Evolutionary conservation across 106 monocot species (phyloP).

Genomic region (Xerophyta viscosa): DNA sequence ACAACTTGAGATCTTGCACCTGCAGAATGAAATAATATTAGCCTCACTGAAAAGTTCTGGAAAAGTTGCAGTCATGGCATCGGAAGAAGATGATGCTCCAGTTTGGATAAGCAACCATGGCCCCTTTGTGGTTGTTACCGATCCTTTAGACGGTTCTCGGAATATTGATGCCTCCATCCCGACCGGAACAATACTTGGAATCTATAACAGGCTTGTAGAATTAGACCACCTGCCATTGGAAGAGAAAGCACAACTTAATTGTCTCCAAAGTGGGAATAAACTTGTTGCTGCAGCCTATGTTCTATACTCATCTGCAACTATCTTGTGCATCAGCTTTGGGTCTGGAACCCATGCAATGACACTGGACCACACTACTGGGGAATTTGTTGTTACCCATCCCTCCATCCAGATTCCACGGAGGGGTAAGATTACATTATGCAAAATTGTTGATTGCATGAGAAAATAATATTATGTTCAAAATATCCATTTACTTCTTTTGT

Average conservation of each 20-base stretch:
- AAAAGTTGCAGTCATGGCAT: constrained; percentile 89
- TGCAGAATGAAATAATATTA: constrained; percentile 89
- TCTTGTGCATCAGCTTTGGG: constrained; percentile 81
- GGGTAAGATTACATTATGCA: constrained; percentile 53
- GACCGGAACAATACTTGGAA: constrained; percentile 94
- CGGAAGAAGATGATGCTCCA: constrained; percentile 82
- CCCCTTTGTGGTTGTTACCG: constrained; percentile 82
- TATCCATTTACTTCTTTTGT: not conserved
- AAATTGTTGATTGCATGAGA: too few relatives aligned
- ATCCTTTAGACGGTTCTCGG: constrained; percentile 97
- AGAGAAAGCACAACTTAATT: constrained; percentile 87
- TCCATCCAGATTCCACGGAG: constrained; percentile 55
- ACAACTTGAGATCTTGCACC: not conserved
- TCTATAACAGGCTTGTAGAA: constrained; percentile 75
- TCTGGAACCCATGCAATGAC: constrained; percentile 91
- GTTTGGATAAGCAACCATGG: constrained; percentile 65
- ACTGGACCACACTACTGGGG: constrained; percentile 72
- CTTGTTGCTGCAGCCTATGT: constrained; percentile 93
- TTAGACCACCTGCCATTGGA: constrained; percentile 68
- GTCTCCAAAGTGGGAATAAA: constrained; percentile 68
- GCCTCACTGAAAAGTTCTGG: constrained; percentile 63
- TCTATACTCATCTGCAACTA: constrained; percentile 91
- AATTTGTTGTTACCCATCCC: constrained; percentile 89
- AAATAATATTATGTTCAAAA: too few relatives aligned
- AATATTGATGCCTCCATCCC: constrained; percentile 98